phyloP scores from a whole-genome alignment of 1,139 yeast species.

The Kurtzmaniella quercitrusa region DNA sequence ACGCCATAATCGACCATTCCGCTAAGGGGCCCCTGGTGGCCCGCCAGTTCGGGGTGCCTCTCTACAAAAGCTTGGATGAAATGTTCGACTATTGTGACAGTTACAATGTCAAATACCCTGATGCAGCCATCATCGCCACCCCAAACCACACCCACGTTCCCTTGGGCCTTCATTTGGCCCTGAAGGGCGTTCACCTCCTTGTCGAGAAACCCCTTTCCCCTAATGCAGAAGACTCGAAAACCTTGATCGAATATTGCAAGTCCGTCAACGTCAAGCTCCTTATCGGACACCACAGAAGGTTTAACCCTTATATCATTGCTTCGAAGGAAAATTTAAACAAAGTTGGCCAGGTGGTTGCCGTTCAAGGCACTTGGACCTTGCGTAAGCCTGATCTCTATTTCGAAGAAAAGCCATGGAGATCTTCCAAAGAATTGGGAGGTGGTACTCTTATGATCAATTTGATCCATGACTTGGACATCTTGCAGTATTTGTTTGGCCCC shows the following conservation, averaged over 20 bases:
- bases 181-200: constrained; percentile 31
- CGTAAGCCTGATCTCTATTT: constrained; percentile 34
- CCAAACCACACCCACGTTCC: constrained; percentile 40
- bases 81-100: constrained; percentile 24
- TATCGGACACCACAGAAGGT: constrained; percentile 43
- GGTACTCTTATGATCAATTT: constrained; percentile 38
- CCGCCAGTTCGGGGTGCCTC: constrained; percentile 20
- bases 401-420: constrained; percentile 37
- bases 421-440: constrained; percentile 30
- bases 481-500: constrained; percentile 40
- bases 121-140: constrained; percentile 41
- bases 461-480: constrained; percentile 39
- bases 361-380: constrained; percentile 42
- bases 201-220: constrained; percentile 44
- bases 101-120: constrained; percentile 23
- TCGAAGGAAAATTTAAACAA: constrained; percentile 26
- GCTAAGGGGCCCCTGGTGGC: constrained; percentile 36
- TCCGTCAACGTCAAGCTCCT: constrained; percentile 25
- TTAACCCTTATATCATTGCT: constrained; percentile 38
- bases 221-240: constrained; percentile 29
- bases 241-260: constrained; percentile 25
- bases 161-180: constrained; percentile 30
- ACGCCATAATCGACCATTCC: constrained; percentile 37
- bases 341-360: constrained; percentile 31
- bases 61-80: constrained; percentile 26